Percentiles rank a stretch among this genome's conserved stretches.
These are phyloP conservation scores for Neurospora sp. DNA, from an alignment of 495 filamentous ascomycete species.

Conservation along the genomic window DNA sequence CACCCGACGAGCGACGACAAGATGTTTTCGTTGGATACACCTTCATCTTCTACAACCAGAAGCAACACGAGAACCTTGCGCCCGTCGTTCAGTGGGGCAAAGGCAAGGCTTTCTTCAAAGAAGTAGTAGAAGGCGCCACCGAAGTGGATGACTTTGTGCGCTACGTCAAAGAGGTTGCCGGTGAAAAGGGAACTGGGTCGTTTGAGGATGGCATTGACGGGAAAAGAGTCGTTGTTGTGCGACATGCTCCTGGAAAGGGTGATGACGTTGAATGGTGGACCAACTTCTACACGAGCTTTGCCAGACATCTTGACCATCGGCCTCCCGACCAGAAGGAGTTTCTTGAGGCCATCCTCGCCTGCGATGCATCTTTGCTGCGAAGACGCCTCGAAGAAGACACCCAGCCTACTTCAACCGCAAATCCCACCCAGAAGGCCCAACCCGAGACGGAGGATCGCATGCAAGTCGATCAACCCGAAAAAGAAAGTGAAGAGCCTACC, in stretches of 20 bases:
- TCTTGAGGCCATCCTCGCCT: slow-evolving; percentile 75
- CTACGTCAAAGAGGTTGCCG: slow-evolving; percentile 65
- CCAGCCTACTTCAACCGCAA: slow-evolving; percentile 4
- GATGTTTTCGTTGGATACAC: slow-evolving; percentile 79
- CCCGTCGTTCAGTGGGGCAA: slow-evolving; percentile 65
- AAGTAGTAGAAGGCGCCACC: slow-evolving; percentile 53
- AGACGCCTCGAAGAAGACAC: slow-evolving; percentile 44
- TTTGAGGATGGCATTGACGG: slow-evolving; percentile 51
- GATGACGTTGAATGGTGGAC: slow-evolving; percentile 57
- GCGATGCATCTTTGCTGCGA: slow-evolving; percentile 60
- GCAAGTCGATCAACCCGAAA: slow-evolving; percentile 22
- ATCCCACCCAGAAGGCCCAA: slow-evolving; percentile 5
- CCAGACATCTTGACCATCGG: slow-evolving; percentile 62
- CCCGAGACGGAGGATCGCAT: slow-evolving; percentile 10
- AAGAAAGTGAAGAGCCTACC: slow-evolving; percentile 4
- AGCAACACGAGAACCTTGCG: slow-evolving; percentile 70
- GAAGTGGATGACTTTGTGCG: slow-evolving; percentile 65
- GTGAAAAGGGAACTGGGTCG: slow-evolving; percentile 56
- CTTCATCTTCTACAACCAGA: slow-evolving; percentile 73
- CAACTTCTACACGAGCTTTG: slow-evolving; percentile 55
- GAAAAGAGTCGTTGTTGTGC: slow-evolving; percentile 69
- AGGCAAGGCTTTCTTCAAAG: slow-evolving; percentile 67
- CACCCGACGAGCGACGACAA: slow-evolving; percentile 52
- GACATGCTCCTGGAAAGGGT: slow-evolving; percentile 54
- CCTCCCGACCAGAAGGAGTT: slow-evolving; percentile 89